Evolutionary conservation across 257 asterid species (phyloP), one percentile per base, ranked within the genome.

Genomic region (Catharanthus roseus): DNA sequence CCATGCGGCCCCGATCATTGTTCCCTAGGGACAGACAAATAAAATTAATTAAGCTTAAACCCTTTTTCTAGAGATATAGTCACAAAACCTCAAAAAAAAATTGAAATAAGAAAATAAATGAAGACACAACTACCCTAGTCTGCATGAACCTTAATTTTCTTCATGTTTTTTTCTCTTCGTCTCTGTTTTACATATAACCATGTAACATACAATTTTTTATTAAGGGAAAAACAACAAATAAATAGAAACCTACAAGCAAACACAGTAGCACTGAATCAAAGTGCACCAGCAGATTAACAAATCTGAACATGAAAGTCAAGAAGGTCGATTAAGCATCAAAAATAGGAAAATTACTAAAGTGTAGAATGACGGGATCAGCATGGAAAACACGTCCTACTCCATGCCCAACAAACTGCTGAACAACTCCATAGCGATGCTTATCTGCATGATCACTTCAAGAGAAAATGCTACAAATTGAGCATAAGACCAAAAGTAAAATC

Each of bases 301-400:
- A 73, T 26, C 54, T 49, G 10, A 61, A 58, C 54, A 56, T 28
- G 26, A 34, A 61, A 34, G 26, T 21, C 15, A 65, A 19, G 21
- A 31, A 44, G 42, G 36, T 50, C 28, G 77, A 33, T 19, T 28
- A 67, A 49, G 47, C 57, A 65, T 47, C 67, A 71, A 79, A n/a
- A 24, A 42, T 53, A 67, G n/a, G 65, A 69, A 75, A 76, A 81
- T 81, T 91, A 95, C 99, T 88, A 84, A 78, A 81, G 77, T 95
- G 99, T 56, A 91, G 89, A 83, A 95, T 71, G 72, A 87, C 89
- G 19, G 99, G 99, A 76, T 89, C 96, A 26, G 96, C 83, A 76
- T 95, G 99, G 82, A 95, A 95, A 79, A 81, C 85, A 31, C 87
- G 86, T 68, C 99, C 99, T 72, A 95, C 96, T 75, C 99, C 99